phyloP scores from a whole-genome alignment of 1,139 yeast species.

The Meyerozyma carpophila region DNA sequence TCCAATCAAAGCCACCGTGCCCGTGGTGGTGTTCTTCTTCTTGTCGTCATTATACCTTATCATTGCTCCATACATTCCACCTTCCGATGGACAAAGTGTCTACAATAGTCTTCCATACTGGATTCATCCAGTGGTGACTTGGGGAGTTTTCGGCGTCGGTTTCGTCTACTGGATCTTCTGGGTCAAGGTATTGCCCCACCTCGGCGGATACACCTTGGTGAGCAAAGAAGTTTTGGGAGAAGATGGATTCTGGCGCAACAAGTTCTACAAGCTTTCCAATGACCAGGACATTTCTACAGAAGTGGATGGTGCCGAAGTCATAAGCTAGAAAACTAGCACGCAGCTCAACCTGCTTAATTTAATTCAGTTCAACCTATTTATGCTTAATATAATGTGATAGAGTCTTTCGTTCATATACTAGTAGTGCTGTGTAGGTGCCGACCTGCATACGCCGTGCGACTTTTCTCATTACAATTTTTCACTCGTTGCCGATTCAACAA shows the following conservation, averaged over 20 bases:
- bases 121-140: slow-evolving; percentile 77
- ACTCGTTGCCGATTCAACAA: slow-evolving; percentile 10
- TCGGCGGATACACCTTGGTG: slow-evolving; percentile 56
- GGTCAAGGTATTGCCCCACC: slow-evolving; percentile 53
- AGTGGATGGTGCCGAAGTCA: neutral
- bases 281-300: slow-evolving; percentile 8
- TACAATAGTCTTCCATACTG: slow-evolving; percentile 69
- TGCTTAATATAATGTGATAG: no score
- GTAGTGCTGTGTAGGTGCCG: no score
- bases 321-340: neutral
- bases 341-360: neutral
- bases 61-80: slow-evolving; percentile 80
- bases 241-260: slow-evolving; percentile 72
- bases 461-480: neutral
- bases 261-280: slow-evolving; percentile 40
- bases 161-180: slow-evolving; percentile 67
- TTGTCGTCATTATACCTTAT: slow-evolving; percentile 66
- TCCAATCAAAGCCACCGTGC: slow-evolving; percentile 63
- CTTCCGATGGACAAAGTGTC: slow-evolving; percentile 58
- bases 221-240: slow-evolving; percentile 59
- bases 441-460: no score
- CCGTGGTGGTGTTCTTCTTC: slow-evolving; percentile 60
- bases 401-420: no score
- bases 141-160: slow-evolving; percentile 74
- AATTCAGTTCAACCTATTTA: neutral